A percentile compares a stretch with the other conserved stretches of the same genome.
Conservation (phyloP, 139 green algal species). For the Desmodesmus armatus region DNA sequence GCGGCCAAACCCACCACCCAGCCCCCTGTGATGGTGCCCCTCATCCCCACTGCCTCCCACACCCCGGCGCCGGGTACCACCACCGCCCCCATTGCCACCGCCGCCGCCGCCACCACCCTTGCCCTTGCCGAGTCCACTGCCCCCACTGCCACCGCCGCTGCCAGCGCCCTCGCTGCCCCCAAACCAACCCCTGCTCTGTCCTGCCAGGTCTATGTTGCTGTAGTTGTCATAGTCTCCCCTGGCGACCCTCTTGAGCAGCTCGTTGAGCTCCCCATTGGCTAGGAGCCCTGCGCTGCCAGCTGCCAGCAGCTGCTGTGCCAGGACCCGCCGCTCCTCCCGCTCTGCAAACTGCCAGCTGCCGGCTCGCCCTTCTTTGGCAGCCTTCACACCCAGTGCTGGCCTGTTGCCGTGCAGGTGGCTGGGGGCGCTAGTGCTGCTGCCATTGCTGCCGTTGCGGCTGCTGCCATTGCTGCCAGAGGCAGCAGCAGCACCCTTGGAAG, state of each 20-base stretch:
- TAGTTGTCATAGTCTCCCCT: background rate
- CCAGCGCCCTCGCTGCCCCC: background rate
- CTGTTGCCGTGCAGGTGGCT: background rate
- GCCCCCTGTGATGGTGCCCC: background rate
- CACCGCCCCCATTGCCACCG: background rate
- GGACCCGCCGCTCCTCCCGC: background rate
- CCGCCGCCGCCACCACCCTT: background rate
- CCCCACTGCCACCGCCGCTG: background rate
- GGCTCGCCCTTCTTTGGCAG: background rate
- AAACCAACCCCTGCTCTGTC: background rate
- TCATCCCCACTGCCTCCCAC: background rate
- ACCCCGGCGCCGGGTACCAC: background rate
- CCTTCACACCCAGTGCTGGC: background rate
- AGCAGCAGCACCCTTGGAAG: slow-evolving; percentile 2
- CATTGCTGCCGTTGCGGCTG: background rate
- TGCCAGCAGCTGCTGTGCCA: background rate
- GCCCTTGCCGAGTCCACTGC: background rate
- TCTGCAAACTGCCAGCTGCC: background rate
- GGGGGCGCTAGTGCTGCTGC: background rate
- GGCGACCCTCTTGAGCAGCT: background rate
- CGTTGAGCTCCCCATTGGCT: background rate
- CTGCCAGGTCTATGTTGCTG: background rate
- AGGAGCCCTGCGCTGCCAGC: background rate
- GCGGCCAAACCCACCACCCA: background rate
- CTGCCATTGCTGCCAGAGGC: background rate